Evolutionary conservation across 805 yeast genomes (phyloP).

Genomic region (Pichia deserticola): DNA sequence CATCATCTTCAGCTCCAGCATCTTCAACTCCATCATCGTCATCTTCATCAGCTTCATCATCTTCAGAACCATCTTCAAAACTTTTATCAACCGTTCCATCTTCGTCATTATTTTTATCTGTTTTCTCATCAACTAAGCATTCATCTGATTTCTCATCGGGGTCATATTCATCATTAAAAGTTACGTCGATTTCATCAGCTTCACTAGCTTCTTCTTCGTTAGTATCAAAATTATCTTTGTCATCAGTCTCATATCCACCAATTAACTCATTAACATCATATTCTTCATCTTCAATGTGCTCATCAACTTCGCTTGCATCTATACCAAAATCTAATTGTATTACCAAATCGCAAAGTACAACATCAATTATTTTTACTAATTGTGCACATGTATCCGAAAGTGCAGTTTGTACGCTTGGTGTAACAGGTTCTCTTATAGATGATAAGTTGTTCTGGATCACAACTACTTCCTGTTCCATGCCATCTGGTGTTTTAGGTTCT

Average conservation of each 20-base stretch:
- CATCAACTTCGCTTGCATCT: neutral
- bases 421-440: constrained; percentile 5
- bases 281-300: too few relatives aligned
- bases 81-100: neutral
- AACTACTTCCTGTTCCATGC: constrained; percentile 6
- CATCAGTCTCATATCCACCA: too few relatives aligned
- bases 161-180: too few relatives aligned
- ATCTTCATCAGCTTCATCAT: constrained; percentile 4
- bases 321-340: neutral
- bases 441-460: constrained; percentile 6
- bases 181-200: too few relatives aligned
- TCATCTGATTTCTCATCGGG: too few relatives aligned
- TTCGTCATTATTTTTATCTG: neutral
- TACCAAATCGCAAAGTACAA: neutral
- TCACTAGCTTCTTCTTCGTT: too few relatives aligned
- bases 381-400: constrained; percentile 1
- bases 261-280: too few relatives aligned
- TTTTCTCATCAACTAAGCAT: neutral
- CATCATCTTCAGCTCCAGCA: neutral
- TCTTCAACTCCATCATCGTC: constrained; percentile 2
- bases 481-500: constrained; percentile 6
- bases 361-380: neutral
- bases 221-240: too few relatives aligned
- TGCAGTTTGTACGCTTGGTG: constrained; percentile 7
- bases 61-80: too few relatives aligned